phyloP scores from a whole-genome alignment of 352 stramenopile genomes.

The Phytophthora cactorum region DNA sequence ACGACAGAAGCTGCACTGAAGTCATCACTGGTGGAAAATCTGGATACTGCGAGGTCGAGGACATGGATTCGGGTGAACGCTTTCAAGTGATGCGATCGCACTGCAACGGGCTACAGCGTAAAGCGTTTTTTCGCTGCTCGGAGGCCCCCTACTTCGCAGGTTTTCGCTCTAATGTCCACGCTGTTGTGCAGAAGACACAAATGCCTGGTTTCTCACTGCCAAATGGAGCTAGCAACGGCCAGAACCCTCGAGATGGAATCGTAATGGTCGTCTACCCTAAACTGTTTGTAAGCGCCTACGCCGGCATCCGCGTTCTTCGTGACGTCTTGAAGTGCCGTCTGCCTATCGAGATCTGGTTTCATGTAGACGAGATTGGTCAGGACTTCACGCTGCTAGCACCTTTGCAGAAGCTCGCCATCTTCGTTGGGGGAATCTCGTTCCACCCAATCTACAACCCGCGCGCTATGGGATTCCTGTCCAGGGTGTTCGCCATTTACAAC shows the following conservation, averaged over 20 bases:
- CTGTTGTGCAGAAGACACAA: conserved; percentile 4
- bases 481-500: conserved; percentile 50
- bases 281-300: conserved; percentile 40
- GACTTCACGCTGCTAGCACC: background rate
- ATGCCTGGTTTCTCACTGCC: conserved; percentile 8
- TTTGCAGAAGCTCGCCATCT: conserved; percentile 24
- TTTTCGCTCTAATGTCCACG: conserved; percentile 20
- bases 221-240: background rate
- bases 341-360: conserved; percentile 55
- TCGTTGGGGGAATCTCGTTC: conserved; percentile 23
- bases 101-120: conserved; percentile 25
- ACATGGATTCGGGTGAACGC: conserved; percentile 24
- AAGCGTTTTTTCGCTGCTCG: conserved; percentile 40
- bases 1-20: conserved; percentile 12
- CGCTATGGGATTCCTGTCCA: conserved; percentile 45
- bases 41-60: conserved; percentile 37
- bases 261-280: conserved; percentile 52
- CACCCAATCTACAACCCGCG: conserved; percentile 25
- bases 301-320: conserved; percentile 32
- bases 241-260: conserved; percentile 33
- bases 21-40: conserved; percentile 19
- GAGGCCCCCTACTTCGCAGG: conserved; percentile 26
- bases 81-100: conserved; percentile 35
- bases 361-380: conserved; percentile 27
- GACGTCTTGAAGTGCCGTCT: conserved; percentile 39